Percentiles rank a stretch among this genome's conserved stretches.
Evolutionary conservation across 371 early-diverging fungal species (phyloP).

Genomic region (Rhizopus microsporus): DNA sequence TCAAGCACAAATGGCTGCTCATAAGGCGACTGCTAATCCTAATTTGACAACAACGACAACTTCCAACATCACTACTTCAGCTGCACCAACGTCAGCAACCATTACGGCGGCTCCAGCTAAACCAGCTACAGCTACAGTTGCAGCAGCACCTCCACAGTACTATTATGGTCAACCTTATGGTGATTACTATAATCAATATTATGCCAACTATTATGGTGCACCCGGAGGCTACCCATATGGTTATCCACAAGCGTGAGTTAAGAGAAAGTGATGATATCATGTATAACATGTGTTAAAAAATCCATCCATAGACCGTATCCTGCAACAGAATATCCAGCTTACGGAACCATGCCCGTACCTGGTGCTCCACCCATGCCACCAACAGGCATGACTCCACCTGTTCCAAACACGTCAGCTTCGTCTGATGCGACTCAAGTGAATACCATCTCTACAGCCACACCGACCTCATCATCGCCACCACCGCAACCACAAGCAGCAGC

Average conservation of each 20-base stretch:
- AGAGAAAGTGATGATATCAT: constrained; percentile 13
- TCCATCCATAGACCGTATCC: constrained; percentile 3
- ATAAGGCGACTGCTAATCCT: constrained; percentile 31
- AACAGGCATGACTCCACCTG: background rate
- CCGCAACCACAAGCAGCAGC: constrained; percentile 1
- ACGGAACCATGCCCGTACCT: constrained; percentile 2
- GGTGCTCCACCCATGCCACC: background rate
- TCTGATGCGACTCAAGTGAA: constrained; percentile 3
- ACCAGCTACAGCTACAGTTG: constrained; percentile 12
- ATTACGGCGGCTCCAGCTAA: constrained; percentile 17
- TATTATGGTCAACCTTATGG: constrained; percentile 14
- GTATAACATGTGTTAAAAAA: background rate
- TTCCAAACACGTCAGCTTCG: constrained; percentile 1
- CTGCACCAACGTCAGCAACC: constrained; percentile 31
- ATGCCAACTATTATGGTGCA: constrained; percentile 15
- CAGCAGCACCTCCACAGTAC: constrained; percentile 20
- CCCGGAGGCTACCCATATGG: constrained; percentile 11
- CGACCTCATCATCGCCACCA: constrained; percentile 69
- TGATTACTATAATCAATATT: constrained; percentile 29
- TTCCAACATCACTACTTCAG: constrained; percentile 7
- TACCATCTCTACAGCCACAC: background rate
- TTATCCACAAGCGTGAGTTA: constrained; percentile 30
- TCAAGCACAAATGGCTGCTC: constrained; percentile 41
- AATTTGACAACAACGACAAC: background rate
- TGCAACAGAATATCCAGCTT: constrained; percentile 10